Conservation (phyloP, 768 basidiomycete species). For the Suillus variegatus region DNA sequence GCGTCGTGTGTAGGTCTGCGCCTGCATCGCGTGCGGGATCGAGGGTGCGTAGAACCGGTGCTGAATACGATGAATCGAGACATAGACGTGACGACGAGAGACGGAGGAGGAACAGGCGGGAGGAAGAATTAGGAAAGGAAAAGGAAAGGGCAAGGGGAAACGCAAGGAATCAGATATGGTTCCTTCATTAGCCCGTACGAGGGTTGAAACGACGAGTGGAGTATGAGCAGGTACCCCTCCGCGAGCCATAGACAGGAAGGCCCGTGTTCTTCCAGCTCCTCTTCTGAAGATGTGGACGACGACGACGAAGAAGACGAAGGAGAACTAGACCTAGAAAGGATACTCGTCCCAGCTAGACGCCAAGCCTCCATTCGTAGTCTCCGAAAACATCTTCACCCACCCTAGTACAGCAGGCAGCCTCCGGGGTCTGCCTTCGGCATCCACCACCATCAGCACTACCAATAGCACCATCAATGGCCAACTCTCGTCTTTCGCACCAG, state of each 20-base stretch:
- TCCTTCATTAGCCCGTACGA: constrained; percentile 63
- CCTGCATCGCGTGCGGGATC: constrained; percentile 66
- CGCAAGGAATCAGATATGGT: constrained; percentile 41
- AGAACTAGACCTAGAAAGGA: constrained; percentile 64
- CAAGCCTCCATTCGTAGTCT: constrained; percentile 76
- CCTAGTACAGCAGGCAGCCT: constrained; percentile 13
- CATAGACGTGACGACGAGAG: constrained; percentile 20
- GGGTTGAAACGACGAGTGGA: constrained; percentile 61
- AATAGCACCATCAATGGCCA: constrained; percentile 7
- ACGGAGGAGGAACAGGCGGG: constrained; percentile 23
- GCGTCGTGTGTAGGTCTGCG: constrained; percentile 70
- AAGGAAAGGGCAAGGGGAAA: constrained; percentile 30
- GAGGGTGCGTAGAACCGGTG: constrained; percentile 30
- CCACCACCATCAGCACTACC: constrained; percentile 16
- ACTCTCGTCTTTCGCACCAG: constrained; percentile 16
- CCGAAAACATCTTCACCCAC: constrained; percentile 55
- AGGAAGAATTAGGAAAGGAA: constrained; percentile 20
- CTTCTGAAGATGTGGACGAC: constrained; percentile 31
- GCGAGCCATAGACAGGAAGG: constrained; percentile 8
- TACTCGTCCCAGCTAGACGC: constrained; percentile 70
- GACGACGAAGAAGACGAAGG: constrained; percentile 51
- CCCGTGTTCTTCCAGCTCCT: constrained; percentile 25
- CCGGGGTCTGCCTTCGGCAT: constrained; percentile 14
- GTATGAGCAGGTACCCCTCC: constrained; percentile 32
- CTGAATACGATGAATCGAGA: constrained; percentile 18